Evolutionary conservation across 805 yeast species (phyloP).

Genomic region (Candida yuanshanica): DNA sequence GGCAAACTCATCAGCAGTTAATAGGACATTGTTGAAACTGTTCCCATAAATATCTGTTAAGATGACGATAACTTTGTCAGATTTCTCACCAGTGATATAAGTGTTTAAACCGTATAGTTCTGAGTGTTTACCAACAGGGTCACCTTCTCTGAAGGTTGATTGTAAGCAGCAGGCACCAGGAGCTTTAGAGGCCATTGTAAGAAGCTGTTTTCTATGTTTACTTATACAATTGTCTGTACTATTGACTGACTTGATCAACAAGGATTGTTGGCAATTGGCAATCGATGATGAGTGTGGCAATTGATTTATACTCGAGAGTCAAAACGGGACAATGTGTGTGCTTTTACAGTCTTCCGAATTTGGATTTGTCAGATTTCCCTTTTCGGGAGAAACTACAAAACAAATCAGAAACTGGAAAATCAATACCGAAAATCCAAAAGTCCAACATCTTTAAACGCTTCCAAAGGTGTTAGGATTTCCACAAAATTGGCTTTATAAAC

Average conservation of each 20-base stretch:
- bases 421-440: no score
- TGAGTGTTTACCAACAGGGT: conserved; percentile 37
- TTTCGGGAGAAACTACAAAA: no score
- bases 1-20: conserved; percentile 66
- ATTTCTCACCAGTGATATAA: conserved; percentile 42
- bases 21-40: conserved; percentile 46
- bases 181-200: conserved; percentile 43
- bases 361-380: no score
- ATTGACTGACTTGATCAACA: background rate
- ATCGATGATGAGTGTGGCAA: no score
- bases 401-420: no score
- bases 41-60: conserved; percentile 69
- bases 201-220: background rate
- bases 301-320: no score
- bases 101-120: conserved; percentile 39
- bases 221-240: background rate
- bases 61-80: conserved; percentile 50
- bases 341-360: no score
- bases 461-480: no score
- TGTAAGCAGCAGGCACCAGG: conserved; percentile 45
- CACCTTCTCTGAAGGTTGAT: conserved; percentile 42
- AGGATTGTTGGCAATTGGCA: background rate
- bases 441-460: no score
- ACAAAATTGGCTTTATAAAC: no score
- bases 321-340: no score